Conservation (phyloP, 75 land plant genomes). For the Azolla pinnata region DNA sequence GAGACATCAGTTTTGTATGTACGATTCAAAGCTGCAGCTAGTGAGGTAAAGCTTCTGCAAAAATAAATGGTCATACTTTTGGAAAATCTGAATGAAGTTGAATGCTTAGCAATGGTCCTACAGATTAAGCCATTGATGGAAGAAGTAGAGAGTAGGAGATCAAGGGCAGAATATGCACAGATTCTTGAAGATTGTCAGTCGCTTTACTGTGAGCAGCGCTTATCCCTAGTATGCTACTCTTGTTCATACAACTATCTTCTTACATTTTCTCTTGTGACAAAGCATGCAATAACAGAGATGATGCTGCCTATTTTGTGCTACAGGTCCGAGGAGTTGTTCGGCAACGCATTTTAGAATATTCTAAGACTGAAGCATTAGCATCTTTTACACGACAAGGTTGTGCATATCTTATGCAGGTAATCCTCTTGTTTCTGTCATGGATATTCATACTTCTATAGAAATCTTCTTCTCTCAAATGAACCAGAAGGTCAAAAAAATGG, state of each 20-base stretch:
- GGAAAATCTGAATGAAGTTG: neutral
- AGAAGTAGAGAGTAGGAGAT: slow-evolving; percentile 83
- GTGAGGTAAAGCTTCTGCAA: slow-evolving; percentile 50
- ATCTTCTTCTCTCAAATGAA: neutral
- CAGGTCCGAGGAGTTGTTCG: slow-evolving; percentile 89
- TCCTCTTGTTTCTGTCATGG: neutral
- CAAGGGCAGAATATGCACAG: slow-evolving; percentile 80
- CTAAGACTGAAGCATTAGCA: slow-evolving; percentile 71
- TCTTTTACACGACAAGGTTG: slow-evolving; percentile 94
- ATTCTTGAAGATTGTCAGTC: slow-evolving; percentile 76
- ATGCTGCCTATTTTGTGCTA: neutral
- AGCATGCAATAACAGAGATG: slow-evolving; percentile 1
- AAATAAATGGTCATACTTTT: too few relatives aligned
- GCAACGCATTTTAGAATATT: slow-evolving; percentile 80
- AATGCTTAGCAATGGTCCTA: slow-evolving; percentile 1
- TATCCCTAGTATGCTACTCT: slow-evolving; percentile 51
- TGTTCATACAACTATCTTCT: neutral
- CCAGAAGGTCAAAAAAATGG: too few relatives aligned
- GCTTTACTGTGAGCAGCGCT: slow-evolving; percentile 92
- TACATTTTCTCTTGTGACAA: neutral
- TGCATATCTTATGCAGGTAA: slow-evolving; percentile 93
- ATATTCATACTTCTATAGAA: neutral
- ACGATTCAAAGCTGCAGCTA: slow-evolving; percentile 94
- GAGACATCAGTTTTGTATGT: slow-evolving; percentile 94
- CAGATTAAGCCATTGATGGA: slow-evolving; percentile 85